Evolutionary conservation across 2,329 filamentous ascomycete species (phyloP), one percentile per base, ranked within the genome.

Genomic region (Ophiostoma angusticollis): DNA sequence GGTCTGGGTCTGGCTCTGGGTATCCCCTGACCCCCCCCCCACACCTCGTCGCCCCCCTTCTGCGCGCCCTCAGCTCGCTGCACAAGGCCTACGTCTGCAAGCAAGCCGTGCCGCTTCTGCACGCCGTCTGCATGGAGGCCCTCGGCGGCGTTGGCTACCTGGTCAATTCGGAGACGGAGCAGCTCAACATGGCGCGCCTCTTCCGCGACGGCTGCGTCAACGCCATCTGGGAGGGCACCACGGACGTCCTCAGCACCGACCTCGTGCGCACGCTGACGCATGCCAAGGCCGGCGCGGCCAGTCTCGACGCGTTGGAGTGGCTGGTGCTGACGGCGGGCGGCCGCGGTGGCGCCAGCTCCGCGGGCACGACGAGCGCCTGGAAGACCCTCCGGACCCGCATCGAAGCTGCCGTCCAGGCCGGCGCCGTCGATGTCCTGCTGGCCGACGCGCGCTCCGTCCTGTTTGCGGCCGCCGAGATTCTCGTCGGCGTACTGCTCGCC

Each of bases 141-240:
- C 62, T 82, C 0, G 78, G 78, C 7, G 78, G 78, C 1, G 69
- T 81, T 1, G 77, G 78, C 0, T 82, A 80, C 47, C 65, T 78
- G 18, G 64, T 76, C 49, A 80, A 59, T 46, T 63, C 69, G 27
- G 69, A 74, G 42, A 70, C 74, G 42, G 73, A 76, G 35, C 67
- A 74, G 27, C 60, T 82, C 41, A 85, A 84, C 49, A 59, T 84
- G 4, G 68, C 78, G 0, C 67, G 77, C 6, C 60, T 84, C 1
- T 74, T 75, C 49, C 68, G 81, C 7, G 80, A 84, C 48, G 72
- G 68, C 2, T 63, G 59, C 7, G 79, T 83, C 3, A 58, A 73
- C 36, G 67, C 71, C 12, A 83, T 84, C 37, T 68, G 44, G 62
- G 64, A 40, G 72, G 77, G 80, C 1, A 84, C 80, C 0, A 82